phyloP scores from a whole-genome alignment of 805 yeast genomes.

The Metschnikowia kunwiensis region DNA sequence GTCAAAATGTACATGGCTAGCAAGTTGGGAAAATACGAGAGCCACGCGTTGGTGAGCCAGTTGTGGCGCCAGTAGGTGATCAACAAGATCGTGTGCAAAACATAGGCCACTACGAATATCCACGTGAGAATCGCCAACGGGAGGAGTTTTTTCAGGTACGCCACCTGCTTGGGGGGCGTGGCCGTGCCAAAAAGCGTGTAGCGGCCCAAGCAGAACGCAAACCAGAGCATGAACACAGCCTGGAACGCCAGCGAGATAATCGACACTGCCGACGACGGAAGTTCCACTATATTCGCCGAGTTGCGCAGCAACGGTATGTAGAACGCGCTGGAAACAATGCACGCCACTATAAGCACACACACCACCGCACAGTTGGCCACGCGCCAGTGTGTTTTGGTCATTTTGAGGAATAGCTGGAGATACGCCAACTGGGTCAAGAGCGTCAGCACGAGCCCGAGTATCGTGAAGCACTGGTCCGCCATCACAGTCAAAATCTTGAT shows the following conservation, averaged over 20 bases:
- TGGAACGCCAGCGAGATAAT: constrained; percentile 19
- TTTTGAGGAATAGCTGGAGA: constrained; percentile 44
- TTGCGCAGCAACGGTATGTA: constrained; percentile 15
- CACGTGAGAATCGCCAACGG: constrained; percentile 48
- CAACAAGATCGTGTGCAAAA: constrained; percentile 26
- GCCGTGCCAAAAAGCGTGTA: constrained; percentile 34
- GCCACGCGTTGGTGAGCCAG: constrained; percentile 50
- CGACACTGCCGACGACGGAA: constrained; percentile 6
- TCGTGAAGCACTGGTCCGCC: constrained; percentile 35
- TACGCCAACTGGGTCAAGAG: constrained; percentile 52
- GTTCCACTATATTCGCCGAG: constrained; percentile 9
- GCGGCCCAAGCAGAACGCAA: constrained; percentile 32
- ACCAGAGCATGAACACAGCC: constrained; percentile 27
- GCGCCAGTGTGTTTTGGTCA: constrained; percentile 25
- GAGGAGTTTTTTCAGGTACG: constrained; percentile 45
- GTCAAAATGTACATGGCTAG: constrained; percentile 50
- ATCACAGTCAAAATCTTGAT: constrained; percentile 36
- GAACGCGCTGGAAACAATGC: constrained; percentile 15
- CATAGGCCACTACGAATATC: constrained; percentile 38
- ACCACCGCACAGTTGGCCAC: constrained; percentile 26
- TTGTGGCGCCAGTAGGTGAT: constrained; percentile 25
- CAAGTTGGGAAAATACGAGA: constrained; percentile 40
- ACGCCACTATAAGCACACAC: constrained; percentile 12
- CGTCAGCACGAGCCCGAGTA: constrained; percentile 41
- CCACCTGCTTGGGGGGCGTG: constrained; percentile 36